phyloP scores from a whole-genome alignment of 768 basidiomycete species.

The Tricholoma hemisulphureum region DNA sequence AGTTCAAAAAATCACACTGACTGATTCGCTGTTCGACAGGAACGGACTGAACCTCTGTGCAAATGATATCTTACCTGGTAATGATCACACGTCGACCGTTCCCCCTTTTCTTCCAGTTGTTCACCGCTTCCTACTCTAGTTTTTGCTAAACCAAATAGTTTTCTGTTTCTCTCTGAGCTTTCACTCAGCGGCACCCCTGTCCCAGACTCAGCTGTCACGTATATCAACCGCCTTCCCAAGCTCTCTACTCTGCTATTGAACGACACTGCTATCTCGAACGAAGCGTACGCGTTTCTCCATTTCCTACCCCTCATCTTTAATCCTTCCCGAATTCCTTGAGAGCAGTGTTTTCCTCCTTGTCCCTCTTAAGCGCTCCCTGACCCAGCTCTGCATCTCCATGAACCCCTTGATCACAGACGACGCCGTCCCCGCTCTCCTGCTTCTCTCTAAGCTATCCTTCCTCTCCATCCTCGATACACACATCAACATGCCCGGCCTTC shows the following conservation, averaged over 20 bases:
- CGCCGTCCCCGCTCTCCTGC: conserved; percentile 50
- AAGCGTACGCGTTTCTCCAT: conserved; percentile 44
- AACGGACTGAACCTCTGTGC: conserved; percentile 51
- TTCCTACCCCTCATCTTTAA: not conserved
- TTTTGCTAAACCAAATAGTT: conserved; percentile 51
- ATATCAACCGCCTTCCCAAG: conserved; percentile 54
- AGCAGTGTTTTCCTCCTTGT: conserved; percentile 60
- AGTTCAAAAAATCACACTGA: conserved; percentile 43
- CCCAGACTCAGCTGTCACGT: conserved; percentile 46
- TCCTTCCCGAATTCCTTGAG: conserved; percentile 9
- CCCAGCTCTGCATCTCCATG: conserved; percentile 47
- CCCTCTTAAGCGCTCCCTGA: conserved; percentile 52
- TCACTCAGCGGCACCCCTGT: conserved; percentile 46
- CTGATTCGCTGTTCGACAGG: conserved; percentile 44
- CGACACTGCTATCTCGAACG: conserved; percentile 57
- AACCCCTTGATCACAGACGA: conserved; percentile 59
- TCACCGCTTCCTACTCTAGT: conserved; percentile 30
- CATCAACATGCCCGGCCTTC: conserved; percentile 57
- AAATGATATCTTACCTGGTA: conserved; percentile 44
- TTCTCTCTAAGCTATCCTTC: conserved; percentile 46
- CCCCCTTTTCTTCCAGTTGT: conserved; percentile 1
- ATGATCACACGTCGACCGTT: conserved; percentile 3
- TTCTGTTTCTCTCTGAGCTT: conserved; percentile 49
- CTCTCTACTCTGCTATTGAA: conserved; percentile 47
- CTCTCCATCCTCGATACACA: conserved; percentile 54